Evolutionary conservation across 441 rosid species (phyloP), one percentile per base, ranked within the genome.

Genomic region (Rhodomyrtus psidioides): DNA sequence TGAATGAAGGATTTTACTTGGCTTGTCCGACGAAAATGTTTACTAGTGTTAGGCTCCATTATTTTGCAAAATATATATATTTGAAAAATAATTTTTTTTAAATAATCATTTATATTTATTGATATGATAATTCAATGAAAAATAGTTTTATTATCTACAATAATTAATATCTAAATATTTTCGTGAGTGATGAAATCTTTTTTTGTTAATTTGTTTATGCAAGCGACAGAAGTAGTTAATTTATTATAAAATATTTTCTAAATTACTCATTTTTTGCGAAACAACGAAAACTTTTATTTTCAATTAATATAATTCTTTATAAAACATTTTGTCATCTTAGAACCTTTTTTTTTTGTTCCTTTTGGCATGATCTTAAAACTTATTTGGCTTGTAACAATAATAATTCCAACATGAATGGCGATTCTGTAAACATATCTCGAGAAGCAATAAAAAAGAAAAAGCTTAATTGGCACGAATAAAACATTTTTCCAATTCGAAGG

Each of bases 191-290:
- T 28, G 39, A 62, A 2, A 7, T 13, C 2, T 7, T 4, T 15
- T 60, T 8, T 16, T 8, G 9, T 16, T 30, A 2, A 62, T 62
- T 30, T 9, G 8, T 16, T 62, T 30, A 30, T 60, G 12, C 17
- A 28, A 16, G 5, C 2, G 0, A 59, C 7, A 1, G 6, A 59
- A 7, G 2, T 7, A 1, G 7, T 6, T 3, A 19, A 21, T 56
- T 56, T 23, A 1, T 9, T 4, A 55, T 1, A 8, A 30, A 7
- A 27, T 15, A 27, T 0, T 27, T 28, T 60, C 0, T 19, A 28
- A 28, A 16, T 60, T 17, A 28, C 27, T 60, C 23, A 7, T 7
- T 60, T 15, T 60, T 2, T 0, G 16, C 8, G 3, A 15, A 60
- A 28, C 17, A 60, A 27, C 9, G 5, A 7, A 4, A 17, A 10